These are phyloP conservation scores for Malus sieversii DNA, from an alignment of 306 rosid species.

Conservation along the genomic window DNA sequence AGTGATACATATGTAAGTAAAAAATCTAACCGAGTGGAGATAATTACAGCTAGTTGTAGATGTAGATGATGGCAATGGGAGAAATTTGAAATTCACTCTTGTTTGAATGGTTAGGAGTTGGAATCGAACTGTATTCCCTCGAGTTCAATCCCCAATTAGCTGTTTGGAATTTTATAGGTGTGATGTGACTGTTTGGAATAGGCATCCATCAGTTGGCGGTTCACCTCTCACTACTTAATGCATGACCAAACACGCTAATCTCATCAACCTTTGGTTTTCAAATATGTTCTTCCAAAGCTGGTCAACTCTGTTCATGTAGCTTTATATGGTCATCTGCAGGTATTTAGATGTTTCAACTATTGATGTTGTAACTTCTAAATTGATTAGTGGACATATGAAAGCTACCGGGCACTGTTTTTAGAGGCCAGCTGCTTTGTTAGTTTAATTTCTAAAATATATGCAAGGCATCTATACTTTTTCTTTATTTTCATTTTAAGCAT, in stretches of 20 bases:
- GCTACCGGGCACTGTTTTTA: slow-evolving; percentile 82
- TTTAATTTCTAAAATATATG: slow-evolving; percentile 1
- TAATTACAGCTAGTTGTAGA: no score
- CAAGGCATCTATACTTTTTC: background rate
- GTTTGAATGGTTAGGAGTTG: background rate
- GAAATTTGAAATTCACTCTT: background rate
- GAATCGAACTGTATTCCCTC: background rate
- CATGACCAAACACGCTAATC: background rate
- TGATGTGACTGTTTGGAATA: slow-evolving; percentile 86
- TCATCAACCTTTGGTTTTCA: background rate
- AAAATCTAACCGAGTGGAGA: no score
- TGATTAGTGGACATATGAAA: slow-evolving; percentile 53
- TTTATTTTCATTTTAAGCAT: background rate
- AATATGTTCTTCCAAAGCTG: slow-evolving; percentile 8
- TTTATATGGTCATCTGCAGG: slow-evolving; percentile 34
- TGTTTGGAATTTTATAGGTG: slow-evolving; percentile 36
- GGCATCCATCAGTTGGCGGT: slow-evolving; percentile 2
- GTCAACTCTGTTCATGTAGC: slow-evolving; percentile 5
- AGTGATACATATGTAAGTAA: no score
- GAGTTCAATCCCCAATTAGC: background rate
- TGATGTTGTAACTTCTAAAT: slow-evolving; percentile 46
- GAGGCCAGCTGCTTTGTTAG: slow-evolving; percentile 41
- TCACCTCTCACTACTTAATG: background rate
- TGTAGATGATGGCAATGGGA: background rate
- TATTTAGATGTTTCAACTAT: slow-evolving; percentile 54